Base-by-base conservation (phyloP, 2,329 filamentous ascomycete species). In the Ophiosphaerella herpotricha region DNA sequence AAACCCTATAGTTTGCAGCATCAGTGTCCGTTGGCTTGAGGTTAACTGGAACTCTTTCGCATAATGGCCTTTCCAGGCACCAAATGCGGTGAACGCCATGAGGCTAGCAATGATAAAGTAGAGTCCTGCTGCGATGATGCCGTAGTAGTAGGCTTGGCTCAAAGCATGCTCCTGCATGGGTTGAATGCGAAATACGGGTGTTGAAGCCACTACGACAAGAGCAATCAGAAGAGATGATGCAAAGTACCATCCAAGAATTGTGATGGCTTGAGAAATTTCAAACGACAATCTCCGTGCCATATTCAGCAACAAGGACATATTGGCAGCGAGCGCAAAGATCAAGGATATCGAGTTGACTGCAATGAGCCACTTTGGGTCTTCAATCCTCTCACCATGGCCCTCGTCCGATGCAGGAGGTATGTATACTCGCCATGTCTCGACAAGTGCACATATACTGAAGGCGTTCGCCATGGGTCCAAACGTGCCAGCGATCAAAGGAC, bases 111-210 rank as follows among this genome's bases (percentile, higher is more conserved):
- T 78, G 44, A 84, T 73, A 50, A 82, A 80, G 60, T 85, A 85
- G 3, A 85, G 63, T 0, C 64, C 76, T 2, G 82, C 80, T 4
- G 83, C 83, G 47, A 83, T 82, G 44, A 83, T 79, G 1, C 76
- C 83, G 56, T 85, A 85, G 63, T 85, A 86, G 63, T 80, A 85
- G 6, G 81, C 80, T 57, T 83, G 80, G 0, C 80, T 79, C 21
- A 85, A 67, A 1, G 80, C 76, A 55, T 80, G 78, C 9, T 73
- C 67, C 35, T 68, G 49, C 12, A 70, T 70, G 0, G 77, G 74
- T 16, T 71, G 68, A 8, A 79, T 67, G 13, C 72, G 74, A 48
- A 81, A 78, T 9, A 74, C 56, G 2, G 71, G 67, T 7, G 76
- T 74, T 0, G 76, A 76, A 9, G 80, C 76, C 5, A 78, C 75